Conservation (phyloP, 495 filamentous ascomycete species). For the Hypoxylon trugodes region DNA sequence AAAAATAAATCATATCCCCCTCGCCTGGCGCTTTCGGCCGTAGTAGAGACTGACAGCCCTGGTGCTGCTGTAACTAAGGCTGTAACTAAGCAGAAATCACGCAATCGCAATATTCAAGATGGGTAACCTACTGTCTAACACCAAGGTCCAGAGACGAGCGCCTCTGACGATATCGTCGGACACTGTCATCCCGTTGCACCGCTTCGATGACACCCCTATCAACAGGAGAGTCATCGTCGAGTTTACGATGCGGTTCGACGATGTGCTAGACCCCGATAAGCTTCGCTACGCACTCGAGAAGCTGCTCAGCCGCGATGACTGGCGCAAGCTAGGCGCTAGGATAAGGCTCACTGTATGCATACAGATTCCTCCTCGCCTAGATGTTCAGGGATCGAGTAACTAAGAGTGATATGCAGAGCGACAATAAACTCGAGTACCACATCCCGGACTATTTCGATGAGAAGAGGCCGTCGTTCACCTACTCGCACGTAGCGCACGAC, state of each 20-base stretch:
- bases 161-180: slow-evolving; percentile 45
- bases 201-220: slow-evolving; percentile 49
- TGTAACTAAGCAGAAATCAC: no score
- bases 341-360: slow-evolving; percentile 50
- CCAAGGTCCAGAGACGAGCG: slow-evolving; percentile 9
- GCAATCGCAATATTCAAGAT: slow-evolving; percentile 13
- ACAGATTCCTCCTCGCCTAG: background rate
- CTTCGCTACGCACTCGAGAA: slow-evolving; percentile 48
- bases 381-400: background rate
- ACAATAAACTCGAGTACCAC: slow-evolving; percentile 55
- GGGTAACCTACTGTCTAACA: slow-evolving; percentile 27
- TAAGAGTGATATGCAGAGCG: slow-evolving; percentile 25
- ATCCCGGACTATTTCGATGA: slow-evolving; percentile 51
- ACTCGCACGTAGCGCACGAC: slow-evolving; percentile 45
- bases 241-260: slow-evolving; percentile 55
- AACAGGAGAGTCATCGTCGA: slow-evolving; percentile 49
- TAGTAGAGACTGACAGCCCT: slow-evolving; percentile 1
- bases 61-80: slow-evolving; percentile 20
- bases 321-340: slow-evolving; percentile 57
- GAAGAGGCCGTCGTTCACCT: slow-evolving; percentile 49
- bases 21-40: slow-evolving; percentile 1
- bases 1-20: slow-evolving; percentile 6
- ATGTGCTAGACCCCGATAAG: slow-evolving; percentile 55
- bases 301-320: slow-evolving; percentile 50
- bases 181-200: slow-evolving; percentile 49